Evolutionary conservation across 352 stramenopile genomes (phyloP).

Genomic region (Phytophthora podocarpi): DNA sequence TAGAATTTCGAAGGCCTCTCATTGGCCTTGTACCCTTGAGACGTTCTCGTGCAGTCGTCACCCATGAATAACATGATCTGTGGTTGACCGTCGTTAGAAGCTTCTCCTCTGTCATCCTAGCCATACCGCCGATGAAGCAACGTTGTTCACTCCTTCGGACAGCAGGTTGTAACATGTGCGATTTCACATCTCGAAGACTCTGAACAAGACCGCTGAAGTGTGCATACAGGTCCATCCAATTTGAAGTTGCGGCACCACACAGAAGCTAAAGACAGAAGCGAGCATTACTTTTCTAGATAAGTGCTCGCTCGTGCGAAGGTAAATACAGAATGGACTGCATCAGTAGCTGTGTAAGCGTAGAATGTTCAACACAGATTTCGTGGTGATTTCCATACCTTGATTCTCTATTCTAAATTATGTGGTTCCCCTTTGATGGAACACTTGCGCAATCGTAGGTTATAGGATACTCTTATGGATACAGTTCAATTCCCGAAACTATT

Average conservation of each 20-base stretch:
- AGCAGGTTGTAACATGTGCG: slow-evolving; percentile 18
- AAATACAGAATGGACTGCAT: too few species aligned
- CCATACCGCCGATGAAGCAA: not conserved
- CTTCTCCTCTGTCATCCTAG: not conserved
- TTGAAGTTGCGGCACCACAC: not conserved
- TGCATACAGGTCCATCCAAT: slow-evolving; percentile 1
- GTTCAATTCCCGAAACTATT: too few species aligned
- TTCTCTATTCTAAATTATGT: too few species aligned
- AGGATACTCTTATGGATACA: too few species aligned
- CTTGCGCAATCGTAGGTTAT: too few species aligned
- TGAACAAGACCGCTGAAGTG: slow-evolving; percentile 1
- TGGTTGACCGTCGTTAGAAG: not conserved
- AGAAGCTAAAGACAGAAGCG: not conserved
- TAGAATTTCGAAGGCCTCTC: not conserved
- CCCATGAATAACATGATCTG: slow-evolving; percentile 12
- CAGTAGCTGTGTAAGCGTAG: too few species aligned
- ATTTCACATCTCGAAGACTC: slow-evolving; percentile 5
- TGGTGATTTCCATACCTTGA: too few species aligned
- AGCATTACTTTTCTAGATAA: too few species aligned
- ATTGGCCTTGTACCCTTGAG: not conserved
- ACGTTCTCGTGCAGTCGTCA: slow-evolving; percentile 7
- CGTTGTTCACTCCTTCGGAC: slow-evolving; percentile 8
- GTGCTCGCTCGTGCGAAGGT: too few species aligned
- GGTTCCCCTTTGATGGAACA: too few species aligned
- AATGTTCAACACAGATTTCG: too few species aligned